phyloP scores from a whole-genome alignment of 2,329 filamentous ascomycete species.

The Madurella fahalii region DNA sequence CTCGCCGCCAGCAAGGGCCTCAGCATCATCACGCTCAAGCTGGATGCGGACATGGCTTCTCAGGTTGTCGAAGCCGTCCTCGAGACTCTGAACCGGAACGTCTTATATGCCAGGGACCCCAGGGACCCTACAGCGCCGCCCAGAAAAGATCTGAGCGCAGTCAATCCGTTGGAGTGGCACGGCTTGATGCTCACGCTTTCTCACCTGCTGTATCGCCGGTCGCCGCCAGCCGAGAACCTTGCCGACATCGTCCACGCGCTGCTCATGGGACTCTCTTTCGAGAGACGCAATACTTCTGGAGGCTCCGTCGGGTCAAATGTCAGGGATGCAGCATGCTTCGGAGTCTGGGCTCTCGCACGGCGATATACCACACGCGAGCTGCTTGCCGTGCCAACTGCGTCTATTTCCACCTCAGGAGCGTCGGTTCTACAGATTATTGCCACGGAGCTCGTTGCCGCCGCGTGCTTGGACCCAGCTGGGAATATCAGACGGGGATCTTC shows the following conservation, averaged over 20 bases:
- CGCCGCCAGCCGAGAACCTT: constrained; percentile 67
- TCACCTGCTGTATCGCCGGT: constrained; percentile 80
- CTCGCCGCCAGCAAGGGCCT: constrained; percentile 90
- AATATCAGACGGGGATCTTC: constrained; percentile 93
- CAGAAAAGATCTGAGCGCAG: constrained; percentile 62
- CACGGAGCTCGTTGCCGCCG: constrained; percentile 73
- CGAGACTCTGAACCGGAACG: constrained; percentile 59
- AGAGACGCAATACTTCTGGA: constrained; percentile 83
- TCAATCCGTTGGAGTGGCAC: constrained; percentile 85
- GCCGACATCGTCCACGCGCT: constrained; percentile 72
- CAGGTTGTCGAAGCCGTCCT: constrained; percentile 87
- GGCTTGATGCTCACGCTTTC: constrained; percentile 83
- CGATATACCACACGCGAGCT: constrained; percentile 81
- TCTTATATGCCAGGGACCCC: constrained; percentile 48
- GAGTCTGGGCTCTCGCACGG: constrained; percentile 86
- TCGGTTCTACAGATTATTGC: constrained; percentile 73
- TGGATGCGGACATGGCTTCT: constrained; percentile 74
- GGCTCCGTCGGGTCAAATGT: constrained; percentile 83
- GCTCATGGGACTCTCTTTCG: constrained; percentile 77
- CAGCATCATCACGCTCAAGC: constrained; percentile 76
- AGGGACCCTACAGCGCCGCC: constrained; percentile 31
- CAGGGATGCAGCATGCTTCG: constrained; percentile 91
- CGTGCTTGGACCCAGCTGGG: constrained; percentile 82
- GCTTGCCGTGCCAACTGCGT: constrained; percentile 52
- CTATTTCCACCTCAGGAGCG: constrained; percentile 36